Conservation (phyloP, 2,329 filamentous ascomycete genomes). For the Xylariaceae sp. region DNA sequence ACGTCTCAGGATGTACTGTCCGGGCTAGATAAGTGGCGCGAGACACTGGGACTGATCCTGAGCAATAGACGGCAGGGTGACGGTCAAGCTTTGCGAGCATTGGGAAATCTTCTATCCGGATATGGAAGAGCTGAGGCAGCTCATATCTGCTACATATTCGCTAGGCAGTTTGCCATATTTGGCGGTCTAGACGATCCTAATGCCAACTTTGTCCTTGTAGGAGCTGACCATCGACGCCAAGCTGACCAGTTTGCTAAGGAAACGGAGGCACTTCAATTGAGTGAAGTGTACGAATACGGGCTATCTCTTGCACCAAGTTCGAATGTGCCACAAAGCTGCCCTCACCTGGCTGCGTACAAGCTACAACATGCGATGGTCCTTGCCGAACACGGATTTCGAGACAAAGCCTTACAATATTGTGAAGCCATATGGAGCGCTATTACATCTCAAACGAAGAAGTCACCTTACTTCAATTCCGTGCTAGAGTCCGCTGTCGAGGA, state of each 20-base stretch:
- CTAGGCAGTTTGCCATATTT: constrained; percentile 65
- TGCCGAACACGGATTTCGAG: constrained; percentile 75
- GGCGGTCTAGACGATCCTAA: constrained; percentile 78
- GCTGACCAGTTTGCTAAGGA: constrained; percentile 72
- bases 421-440: constrained; percentile 75
- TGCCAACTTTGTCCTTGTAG: constrained; percentile 76
- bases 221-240: constrained; percentile 72
- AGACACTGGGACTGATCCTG: constrained; percentile 79
- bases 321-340: constrained; percentile 54
- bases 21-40: constrained; percentile 89
- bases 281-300: constrained; percentile 91
- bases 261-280: constrained; percentile 84
- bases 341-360: constrained; percentile 88
- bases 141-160: constrained; percentile 91
- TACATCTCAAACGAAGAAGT: constrained; percentile 74
- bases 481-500: constrained; percentile 78
- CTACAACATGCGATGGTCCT: constrained; percentile 79
- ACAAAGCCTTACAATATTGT: constrained; percentile 87
- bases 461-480: constrained; percentile 76
- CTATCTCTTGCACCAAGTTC: constrained; percentile 63
- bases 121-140: constrained; percentile 90
- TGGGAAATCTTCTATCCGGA: constrained; percentile 75
- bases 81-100: constrained; percentile 67
- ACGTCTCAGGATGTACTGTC: constrained; percentile 69
- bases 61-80: constrained; percentile 85